Evolutionary conservation across 139 green algal genomes (phyloP), one percentile per base, ranked within the genome.

Genomic region (Chlamydomonas incerta): DNA sequence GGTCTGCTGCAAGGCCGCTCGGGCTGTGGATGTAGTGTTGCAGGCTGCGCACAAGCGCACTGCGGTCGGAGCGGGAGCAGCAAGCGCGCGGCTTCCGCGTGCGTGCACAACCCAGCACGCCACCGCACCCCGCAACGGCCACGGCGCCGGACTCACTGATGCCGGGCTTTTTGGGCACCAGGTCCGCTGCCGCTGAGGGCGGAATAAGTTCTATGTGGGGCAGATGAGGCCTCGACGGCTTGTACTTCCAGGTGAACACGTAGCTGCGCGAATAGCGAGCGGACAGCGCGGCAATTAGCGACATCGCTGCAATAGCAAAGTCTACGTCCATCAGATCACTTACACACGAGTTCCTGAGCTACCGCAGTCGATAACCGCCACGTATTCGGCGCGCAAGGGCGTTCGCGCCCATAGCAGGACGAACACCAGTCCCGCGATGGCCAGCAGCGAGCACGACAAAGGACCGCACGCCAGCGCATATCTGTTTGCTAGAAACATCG

Each of bases 341-440:
- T 79, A 92, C 92, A 97, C 88, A 47, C 94, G 88, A 0, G 93
- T 97, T 63, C 94, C 94, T 33, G 92, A 95, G 82, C 90, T 95
- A 20, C 94, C 94, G 33, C 87, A 87, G 63, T 97, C 94, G 6
- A 97, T 91, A 0, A 97, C 91, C 11, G 96, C 52, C 23, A 86
- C 80, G 41, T 76, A 50, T 3, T 85, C 10, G 28, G 57, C 77
- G 15, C 37, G 67, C 31, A 67, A 69, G 47, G 79, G 65, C 5
- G 47, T n/a, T 10, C 79, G 29, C 8, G 29, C 26, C 66, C 66
- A 76, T 1, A 85, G 46, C 21, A 67, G 17, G 0, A 85, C 34
- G 17, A 73, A 18, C 0, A 76, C 13, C 2, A 75, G 33, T 11
- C 21, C 66, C 11, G 47, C n/a, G 17, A 85, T 14, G 21, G 47